Evolutionary conservation across 1,139 yeast species (phyloP).

Genomic region (Chernovozyma aurita): DNA sequence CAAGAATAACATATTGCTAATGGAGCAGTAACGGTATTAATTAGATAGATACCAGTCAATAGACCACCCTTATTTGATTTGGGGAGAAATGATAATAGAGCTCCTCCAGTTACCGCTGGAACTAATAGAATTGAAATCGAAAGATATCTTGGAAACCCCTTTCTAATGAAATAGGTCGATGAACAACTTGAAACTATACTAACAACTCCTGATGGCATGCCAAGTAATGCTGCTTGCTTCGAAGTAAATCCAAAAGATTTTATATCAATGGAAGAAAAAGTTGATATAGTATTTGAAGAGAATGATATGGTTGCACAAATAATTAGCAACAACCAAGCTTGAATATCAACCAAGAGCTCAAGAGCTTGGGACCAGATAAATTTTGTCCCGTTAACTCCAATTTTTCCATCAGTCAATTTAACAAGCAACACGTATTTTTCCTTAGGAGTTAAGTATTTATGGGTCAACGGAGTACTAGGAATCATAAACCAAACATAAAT

Average conservation of each 20-base stretch:
- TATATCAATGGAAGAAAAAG: slow-evolving; percentile 10
- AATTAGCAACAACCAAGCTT: slow-evolving; percentile 1
- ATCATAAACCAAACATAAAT: slow-evolving; percentile 8
- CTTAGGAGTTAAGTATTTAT: slow-evolving; percentile 10
- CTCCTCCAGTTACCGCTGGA: neutral
- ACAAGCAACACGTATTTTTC: slow-evolving; percentile 10
- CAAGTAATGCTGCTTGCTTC: slow-evolving; percentile 12
- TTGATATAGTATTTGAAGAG: slow-evolving; percentile 12
- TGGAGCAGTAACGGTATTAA: slow-evolving; percentile 12
- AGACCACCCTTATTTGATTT: neutral
- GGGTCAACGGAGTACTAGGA: slow-evolving; percentile 10
- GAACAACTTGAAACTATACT: neutral
- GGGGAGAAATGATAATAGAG: neutral
- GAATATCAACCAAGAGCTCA: neutral
- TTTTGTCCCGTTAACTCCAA: neutral
- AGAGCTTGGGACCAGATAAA: neutral
- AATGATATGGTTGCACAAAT: slow-evolving; percentile 13
- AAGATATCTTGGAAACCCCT: neutral
- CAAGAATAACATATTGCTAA: slow-evolving; percentile 13
- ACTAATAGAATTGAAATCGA: neutral
- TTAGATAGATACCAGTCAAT: slow-evolving; percentile 5
- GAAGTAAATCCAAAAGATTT: slow-evolving; percentile 13
- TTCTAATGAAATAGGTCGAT: neutral
- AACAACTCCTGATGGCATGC: slow-evolving; percentile 14
- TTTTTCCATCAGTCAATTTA: slow-evolving; percentile 7